These are phyloP conservation scores for Chaetomium sp. DNA, from an alignment of 2,329 filamentous ascomycete genomes.

Conservation along the genomic window DNA sequence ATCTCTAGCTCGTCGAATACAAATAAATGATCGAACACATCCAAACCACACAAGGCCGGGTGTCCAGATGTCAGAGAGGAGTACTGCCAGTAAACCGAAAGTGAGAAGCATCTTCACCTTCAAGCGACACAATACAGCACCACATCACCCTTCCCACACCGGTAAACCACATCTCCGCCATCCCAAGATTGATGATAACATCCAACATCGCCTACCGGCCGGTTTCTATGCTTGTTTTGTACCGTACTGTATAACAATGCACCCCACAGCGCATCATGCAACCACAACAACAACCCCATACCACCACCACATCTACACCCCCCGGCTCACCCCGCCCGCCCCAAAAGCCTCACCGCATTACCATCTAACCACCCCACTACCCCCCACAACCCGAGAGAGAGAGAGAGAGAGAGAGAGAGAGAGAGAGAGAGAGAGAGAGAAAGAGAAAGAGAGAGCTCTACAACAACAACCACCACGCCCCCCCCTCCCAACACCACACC, in stretches of 20 bases:
- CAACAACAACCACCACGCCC: background rate
- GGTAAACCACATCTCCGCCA: background rate
- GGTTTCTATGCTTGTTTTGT: conserved; percentile 10
- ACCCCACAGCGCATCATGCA: background rate
- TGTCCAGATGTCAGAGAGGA: no score
- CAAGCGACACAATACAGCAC: background rate
- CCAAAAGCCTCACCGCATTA: background rate
- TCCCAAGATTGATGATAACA: background rate
- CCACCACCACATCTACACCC: background rate
- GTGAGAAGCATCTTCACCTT: background rate
- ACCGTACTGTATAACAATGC: conserved; percentile 7
- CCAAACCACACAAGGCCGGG: no score
- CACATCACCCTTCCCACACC: background rate
- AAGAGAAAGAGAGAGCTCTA: no score
- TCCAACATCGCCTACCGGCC: background rate
- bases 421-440: no score
- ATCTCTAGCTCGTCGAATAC: no score
- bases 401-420: no score
- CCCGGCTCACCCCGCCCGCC: background rate
- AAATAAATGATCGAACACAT: no score
- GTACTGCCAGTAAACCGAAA: no score
- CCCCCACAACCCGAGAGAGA: background rate
- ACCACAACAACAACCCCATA: background rate
- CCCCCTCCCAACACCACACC: conserved; percentile 2
- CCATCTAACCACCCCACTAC: background rate